phyloP scores from a whole-genome alignment of 352 stramenopile genomes.

The Phytophthora constricta region DNA sequence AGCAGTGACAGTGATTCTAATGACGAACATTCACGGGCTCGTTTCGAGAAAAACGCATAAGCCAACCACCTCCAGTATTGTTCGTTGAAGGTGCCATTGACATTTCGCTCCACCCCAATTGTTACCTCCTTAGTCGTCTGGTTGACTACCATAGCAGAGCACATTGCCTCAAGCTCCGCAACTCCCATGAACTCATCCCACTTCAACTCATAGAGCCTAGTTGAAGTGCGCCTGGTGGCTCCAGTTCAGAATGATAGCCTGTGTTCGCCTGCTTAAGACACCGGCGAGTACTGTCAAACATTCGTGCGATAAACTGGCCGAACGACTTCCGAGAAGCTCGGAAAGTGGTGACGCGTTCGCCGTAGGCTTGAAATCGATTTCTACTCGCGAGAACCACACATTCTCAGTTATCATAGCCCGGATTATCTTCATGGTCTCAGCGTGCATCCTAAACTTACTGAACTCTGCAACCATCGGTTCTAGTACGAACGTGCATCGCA shows the following conservation, averaged over 20 bases:
- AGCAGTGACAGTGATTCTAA: not conserved
- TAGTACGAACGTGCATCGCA: conserved; percentile 27
- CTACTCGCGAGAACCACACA: conserved; percentile 13
- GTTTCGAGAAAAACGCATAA: not conserved
- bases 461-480: conserved; percentile 24
- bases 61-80: conserved; percentile 15
- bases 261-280: too few relatives aligned
- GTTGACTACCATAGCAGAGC: conserved; percentile 13
- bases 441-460: too few relatives aligned
- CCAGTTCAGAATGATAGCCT: too few relatives aligned
- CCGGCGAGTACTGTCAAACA: too few relatives aligned
- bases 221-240: not conserved
- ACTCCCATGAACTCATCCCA: not conserved
- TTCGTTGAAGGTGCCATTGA: not conserved
- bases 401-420: conserved; percentile 7
- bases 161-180: conserved; percentile 9
- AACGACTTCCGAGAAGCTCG: too few relatives aligned
- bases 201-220: not conserved
- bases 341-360: too few relatives aligned
- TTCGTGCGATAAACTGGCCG: too few relatives aligned
- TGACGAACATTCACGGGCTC: not conserved
- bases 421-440: not conserved
- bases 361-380: too few relatives aligned
- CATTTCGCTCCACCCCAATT: too few relatives aligned
- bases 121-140: conserved; percentile 23